A percentile compares a stretch with the other conserved stretches of the same genome.
Conservation (phyloP, 2,329 filamentous ascomycete genomes). For the Cucurbitaria berberidis region DNA sequence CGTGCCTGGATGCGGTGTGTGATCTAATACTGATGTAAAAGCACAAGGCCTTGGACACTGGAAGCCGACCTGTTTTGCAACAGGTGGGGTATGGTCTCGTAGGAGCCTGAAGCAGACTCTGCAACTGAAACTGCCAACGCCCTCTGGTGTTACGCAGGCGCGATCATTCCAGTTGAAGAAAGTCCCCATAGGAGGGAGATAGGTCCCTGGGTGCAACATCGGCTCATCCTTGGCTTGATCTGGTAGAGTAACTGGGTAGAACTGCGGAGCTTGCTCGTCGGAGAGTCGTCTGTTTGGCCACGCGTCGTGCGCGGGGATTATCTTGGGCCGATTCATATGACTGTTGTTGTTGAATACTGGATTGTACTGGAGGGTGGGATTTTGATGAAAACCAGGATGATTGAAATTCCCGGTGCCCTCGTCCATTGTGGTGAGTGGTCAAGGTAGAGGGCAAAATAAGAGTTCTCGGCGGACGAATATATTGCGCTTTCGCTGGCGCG, state of each 20-base stretch:
- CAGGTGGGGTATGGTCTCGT: not conserved
- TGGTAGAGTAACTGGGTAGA: not conserved
- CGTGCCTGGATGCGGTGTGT: not conserved
- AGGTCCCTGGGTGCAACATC: not conserved
- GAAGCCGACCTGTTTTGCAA: not conserved
- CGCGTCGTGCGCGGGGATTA: not conserved
- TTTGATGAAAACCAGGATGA: no score
- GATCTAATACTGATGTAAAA: not conserved
- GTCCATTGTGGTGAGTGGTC: no score
- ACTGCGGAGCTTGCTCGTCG: not conserved
- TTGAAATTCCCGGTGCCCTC: no score
- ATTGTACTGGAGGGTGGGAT: no score
- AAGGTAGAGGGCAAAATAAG: no score
- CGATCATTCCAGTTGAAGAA: not conserved
- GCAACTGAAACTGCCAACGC: not conserved
- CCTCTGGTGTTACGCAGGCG: not conserved
- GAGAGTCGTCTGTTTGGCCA: not conserved
- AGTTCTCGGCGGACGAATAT: no score
- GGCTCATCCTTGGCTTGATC: not conserved
- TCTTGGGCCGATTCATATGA: no score
- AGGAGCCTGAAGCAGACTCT: not conserved
- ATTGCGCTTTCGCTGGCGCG: no score
- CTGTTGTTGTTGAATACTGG: no score
- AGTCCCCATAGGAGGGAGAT: not conserved
- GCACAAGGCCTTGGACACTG: not conserved